Conservation (phyloP, 768 basidiomycete genomes). For the Boletus eberwhitei region DNA sequence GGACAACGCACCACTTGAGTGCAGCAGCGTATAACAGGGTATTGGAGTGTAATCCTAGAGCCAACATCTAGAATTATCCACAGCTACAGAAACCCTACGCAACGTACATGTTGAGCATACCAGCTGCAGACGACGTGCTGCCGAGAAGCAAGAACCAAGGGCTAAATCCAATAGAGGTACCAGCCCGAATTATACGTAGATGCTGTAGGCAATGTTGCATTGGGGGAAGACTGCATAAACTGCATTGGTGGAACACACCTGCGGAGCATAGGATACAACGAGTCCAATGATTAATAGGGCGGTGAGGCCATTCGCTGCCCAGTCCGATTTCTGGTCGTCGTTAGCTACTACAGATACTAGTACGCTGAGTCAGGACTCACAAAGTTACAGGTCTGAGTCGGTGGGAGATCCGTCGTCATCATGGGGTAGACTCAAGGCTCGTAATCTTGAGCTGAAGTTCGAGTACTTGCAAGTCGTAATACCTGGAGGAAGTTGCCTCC, state of each 20-base stretch:
- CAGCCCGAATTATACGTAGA: slow-evolving; percentile 70
- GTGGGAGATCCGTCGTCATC: background rate
- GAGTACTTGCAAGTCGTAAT: too few species aligned
- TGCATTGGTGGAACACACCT: slow-evolving; percentile 40
- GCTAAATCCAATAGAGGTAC: slow-evolving; percentile 86
- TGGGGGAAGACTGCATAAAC: background rate
- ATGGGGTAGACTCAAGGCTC: background rate
- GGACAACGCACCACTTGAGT: slow-evolving; percentile 56
- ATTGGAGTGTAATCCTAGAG: slow-evolving; percentile 79
- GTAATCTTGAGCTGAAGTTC: too few species aligned
- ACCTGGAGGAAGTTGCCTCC: too few species aligned
- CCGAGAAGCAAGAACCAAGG: slow-evolving; percentile 91
- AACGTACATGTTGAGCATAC: slow-evolving; percentile 77
- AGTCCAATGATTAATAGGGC: slow-evolving; percentile 70
- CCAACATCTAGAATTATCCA: background rate
- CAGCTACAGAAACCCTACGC: background rate
- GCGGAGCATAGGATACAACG: slow-evolving; percentile 79
- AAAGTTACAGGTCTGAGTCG: slow-evolving; percentile 12
- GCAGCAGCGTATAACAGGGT: slow-evolving; percentile 81
- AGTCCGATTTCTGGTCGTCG: slow-evolving; percentile 60
- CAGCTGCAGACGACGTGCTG: slow-evolving; percentile 76
- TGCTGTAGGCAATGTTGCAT: slow-evolving; percentile 45
- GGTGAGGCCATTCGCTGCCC: slow-evolving; percentile 58
- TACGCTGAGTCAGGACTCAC: slow-evolving; percentile 7
- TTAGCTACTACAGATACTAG: background rate